Evolutionary conservation across 2,329 filamentous ascomycete genomes (phyloP).

Genomic region (Ophiostoma angusticollis): DNA sequence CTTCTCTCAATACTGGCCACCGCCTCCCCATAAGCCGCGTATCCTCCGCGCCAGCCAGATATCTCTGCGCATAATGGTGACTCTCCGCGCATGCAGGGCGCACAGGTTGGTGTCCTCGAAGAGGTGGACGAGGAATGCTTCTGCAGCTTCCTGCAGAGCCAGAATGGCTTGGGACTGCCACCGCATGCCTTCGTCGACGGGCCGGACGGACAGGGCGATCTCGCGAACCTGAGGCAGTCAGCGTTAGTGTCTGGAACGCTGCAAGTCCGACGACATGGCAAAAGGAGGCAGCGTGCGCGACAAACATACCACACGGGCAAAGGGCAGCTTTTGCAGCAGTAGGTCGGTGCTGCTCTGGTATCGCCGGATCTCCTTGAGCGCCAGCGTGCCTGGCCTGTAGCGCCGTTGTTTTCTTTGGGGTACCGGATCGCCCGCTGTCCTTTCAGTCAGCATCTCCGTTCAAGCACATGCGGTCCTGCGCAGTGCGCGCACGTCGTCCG

Average conservation of each 20-base stretch:
- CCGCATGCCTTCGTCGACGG: slow-evolving; percentile 56
- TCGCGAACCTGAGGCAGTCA: slow-evolving; percentile 48
- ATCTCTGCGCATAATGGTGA: slow-evolving; percentile 97
- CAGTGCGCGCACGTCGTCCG: too few relatives aligned
- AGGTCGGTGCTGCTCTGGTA: slow-evolving; percentile 88
- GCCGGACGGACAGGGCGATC: slow-evolving; percentile 54
- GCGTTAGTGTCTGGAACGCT: neutral
- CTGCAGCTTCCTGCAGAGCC: slow-evolving; percentile 88
- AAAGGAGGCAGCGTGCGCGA: slow-evolving; percentile 3
- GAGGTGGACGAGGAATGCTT: slow-evolving; percentile 90
- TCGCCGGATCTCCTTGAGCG: slow-evolving; percentile 79
- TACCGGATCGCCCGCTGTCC: slow-evolving; percentile 58
- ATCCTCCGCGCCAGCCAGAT: slow-evolving; percentile 83
- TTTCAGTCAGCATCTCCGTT: slow-evolving; percentile 15
- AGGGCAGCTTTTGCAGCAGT: slow-evolving; percentile 67
- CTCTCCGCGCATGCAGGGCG: slow-evolving; percentile 90
- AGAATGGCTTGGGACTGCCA: slow-evolving; percentile 96
- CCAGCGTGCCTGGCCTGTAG: slow-evolving; percentile 69
- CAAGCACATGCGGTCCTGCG: too few relatives aligned
- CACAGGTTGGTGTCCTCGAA: slow-evolving; percentile 95
- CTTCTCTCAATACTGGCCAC: slow-evolving; percentile 32
- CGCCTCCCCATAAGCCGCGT: slow-evolving; percentile 62
- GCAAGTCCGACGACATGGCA: too few relatives aligned
- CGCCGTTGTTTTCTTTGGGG: slow-evolving; percentile 49
- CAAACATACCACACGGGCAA: slow-evolving; percentile 54